Evolutionary conservation across 2,329 filamentous ascomycete genomes (phyloP).

Genomic region (Fusarium lateritium): DNA sequence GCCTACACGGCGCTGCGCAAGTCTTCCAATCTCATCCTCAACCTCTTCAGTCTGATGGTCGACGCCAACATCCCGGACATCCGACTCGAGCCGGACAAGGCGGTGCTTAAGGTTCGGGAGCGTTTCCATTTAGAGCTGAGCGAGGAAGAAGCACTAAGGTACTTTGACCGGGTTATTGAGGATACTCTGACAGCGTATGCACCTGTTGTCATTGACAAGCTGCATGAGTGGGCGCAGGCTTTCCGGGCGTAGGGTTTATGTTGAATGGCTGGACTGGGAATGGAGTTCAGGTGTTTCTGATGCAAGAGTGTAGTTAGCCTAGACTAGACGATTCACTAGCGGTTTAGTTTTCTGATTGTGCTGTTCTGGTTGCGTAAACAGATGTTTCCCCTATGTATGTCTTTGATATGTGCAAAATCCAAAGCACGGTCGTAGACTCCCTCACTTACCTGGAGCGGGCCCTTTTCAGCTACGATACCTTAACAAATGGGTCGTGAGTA

Average conservation of each 20-base stretch:
- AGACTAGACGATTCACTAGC: not conserved
- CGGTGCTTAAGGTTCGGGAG: slow-evolving; percentile 94
- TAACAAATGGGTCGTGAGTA: not conserved
- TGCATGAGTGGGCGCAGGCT: slow-evolving; percentile 94
- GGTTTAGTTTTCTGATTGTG: not conserved
- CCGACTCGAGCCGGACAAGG: slow-evolving; percentile 91
- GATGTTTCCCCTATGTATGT: not conserved
- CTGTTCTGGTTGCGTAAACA: not conserved
- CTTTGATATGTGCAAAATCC: not conserved
- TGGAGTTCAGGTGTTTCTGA: slow-evolving; percentile 11
- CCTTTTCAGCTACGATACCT: not conserved
- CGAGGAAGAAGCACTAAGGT: slow-evolving; percentile 91
- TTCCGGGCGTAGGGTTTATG: slow-evolving; percentile 75
- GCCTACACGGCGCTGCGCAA: slow-evolving; percentile 94
- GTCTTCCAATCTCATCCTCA: slow-evolving; percentile 90
- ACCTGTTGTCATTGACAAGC: slow-evolving; percentile 92
- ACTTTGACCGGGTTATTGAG: slow-evolving; percentile 91
- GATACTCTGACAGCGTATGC: slow-evolving; percentile 92
- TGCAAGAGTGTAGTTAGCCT: not conserved
- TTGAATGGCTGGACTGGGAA: not conserved
- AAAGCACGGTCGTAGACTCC: not conserved
- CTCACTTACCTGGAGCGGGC: not conserved
- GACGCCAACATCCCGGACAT: slow-evolving; percentile 98
- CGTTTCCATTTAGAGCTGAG: slow-evolving; percentile 91
- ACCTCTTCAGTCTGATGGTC: slow-evolving; percentile 96